Conservation (phyloP, 352 stramenopile species). For the Phytophthora aleatoria region DNA sequence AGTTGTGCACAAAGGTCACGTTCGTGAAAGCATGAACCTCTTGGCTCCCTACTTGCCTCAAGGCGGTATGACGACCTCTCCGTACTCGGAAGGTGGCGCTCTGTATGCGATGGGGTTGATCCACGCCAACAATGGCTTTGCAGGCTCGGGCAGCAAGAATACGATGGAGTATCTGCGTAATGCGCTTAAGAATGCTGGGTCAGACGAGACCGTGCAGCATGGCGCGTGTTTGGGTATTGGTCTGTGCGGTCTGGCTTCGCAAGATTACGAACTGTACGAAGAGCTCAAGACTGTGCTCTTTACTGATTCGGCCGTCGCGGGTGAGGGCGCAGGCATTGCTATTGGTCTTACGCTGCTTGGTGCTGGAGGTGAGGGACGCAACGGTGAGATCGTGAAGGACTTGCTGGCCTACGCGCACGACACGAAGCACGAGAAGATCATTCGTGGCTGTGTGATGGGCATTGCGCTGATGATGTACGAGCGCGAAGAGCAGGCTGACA, state of each 20-base stretch:
- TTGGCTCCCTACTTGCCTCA: constrained; percentile 97
- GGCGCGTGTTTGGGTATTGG: constrained; percentile 97
- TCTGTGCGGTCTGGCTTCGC: constrained; percentile 95
- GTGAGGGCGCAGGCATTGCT: constrained; percentile 96
- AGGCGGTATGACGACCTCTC: constrained; percentile 84
- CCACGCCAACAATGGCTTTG: constrained; percentile 95
- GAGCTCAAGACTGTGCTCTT: constrained; percentile 98
- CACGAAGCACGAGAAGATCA: constrained; percentile 99
- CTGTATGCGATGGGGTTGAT: constrained; percentile 99
- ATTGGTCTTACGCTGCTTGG: constrained; percentile 98
- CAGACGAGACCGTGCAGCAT: constrained; percentile 98
- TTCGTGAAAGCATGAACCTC: constrained; percentile 98
- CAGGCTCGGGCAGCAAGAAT: constrained; percentile 79
- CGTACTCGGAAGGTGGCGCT: constrained; percentile 97
- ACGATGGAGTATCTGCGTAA: constrained; percentile 90
- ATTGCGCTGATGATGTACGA: constrained; percentile 99
- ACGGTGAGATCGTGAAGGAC: constrained; percentile 90
- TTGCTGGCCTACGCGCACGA: constrained; percentile 98
- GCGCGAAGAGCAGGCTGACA: constrained; percentile 96
- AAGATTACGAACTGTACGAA: constrained; percentile 95
- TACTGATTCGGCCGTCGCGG: constrained; percentile 97
- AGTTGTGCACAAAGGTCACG: constrained; percentile 98
- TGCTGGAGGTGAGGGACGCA: constrained; percentile 87
- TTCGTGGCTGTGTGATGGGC: constrained; percentile 97
- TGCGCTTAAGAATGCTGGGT: constrained; percentile 81